phyloP scores from a whole-genome alignment of 1,284 basidiomycete species.

The Ceratobasidium sp. region DNA sequence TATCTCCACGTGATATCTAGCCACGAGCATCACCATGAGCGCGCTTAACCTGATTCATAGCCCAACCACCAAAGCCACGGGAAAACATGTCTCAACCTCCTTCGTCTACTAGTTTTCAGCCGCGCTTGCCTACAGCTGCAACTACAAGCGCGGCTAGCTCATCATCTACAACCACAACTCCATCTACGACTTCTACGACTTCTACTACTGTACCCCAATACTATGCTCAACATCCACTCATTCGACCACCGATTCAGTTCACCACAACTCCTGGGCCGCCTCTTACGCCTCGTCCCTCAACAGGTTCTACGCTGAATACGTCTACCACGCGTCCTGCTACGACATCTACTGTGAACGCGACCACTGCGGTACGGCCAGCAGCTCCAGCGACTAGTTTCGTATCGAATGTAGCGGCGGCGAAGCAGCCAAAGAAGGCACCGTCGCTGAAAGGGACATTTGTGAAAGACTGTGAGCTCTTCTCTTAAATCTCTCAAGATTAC shows the following conservation, averaged over 20 bases:
- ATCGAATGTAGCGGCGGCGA: constrained; percentile 16
- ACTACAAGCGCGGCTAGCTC: constrained; percentile 12
- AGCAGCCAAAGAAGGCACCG: constrained; percentile 57
- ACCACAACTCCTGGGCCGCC: constrained; percentile 37
- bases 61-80: not conserved
- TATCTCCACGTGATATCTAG: not conserved
- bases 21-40: not conserved
- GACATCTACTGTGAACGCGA: not conserved
- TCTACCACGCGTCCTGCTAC: constrained; percentile 26
- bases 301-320: not conserved
- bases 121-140: constrained; percentile 7
- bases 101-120: constrained; percentile 12
- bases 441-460: constrained; percentile 74
- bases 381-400: constrained; percentile 35
- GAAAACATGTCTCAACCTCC: constrained; percentile 7
- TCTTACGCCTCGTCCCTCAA: constrained; percentile 16
- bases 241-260: constrained; percentile 32
- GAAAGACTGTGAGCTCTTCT: constrained; percentile 70
- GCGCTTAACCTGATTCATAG: not conserved
- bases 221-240: constrained; percentile 21
- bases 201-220: constrained; percentile 25
- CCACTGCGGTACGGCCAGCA: constrained; percentile 13
- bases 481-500: not conserved
- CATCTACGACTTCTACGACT: not conserved
- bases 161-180: not conserved